Evolutionary conservation across 148 eudicot species (phyloP), one percentile per base, ranked within the genome.

Genomic region (Fagopyrum homotropicum): DNA sequence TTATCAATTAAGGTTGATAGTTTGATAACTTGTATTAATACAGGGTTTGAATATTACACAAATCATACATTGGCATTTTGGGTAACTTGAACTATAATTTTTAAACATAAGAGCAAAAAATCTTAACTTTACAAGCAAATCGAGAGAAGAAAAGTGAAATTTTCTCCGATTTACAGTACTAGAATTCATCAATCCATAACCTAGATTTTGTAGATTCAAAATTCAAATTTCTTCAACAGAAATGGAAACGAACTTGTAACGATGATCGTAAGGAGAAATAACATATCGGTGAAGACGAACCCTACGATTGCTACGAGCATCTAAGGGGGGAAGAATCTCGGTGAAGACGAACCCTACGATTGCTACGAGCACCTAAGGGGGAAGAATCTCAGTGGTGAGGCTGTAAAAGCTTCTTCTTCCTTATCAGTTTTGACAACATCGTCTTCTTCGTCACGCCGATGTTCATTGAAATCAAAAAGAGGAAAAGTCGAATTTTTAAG

Each of bases 231-330:
- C n/a, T n/a, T n/a, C n/a, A n/a, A n/a, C n/a, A n/a, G n/a, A n/a
- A n/a, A n/a, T n/a, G n/a, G n/a, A n/a, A n/a, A n/a, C 4, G 4
- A 47, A 76, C 78, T 63, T 49, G 73, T 76, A 76, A 48, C 73
- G 73, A 50, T 40, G 78, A 22, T 76, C 78, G 44, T 69, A 76
- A 50, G 78, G 78, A 12, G 78, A 76, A n/a, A 76, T 30, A 40
- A 76, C n/a, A 7, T 68, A 76, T 19, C 73, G 73, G 61, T 63
- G 61, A 51, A 76, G 78, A 11, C 69, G 52, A 14, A 76, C 73
- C 29, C 78, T 30, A 5, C 78, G 78, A 51, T 76, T 17, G 60
- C 78, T 76, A 7, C 78, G 69, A 17, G 73, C 78, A 1, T 73
- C 78, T 4, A 76, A 43, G 7, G 78, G 78, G 22, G 78, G 68